phyloP scores from a whole-genome alignment of 495 filamentous ascomycete species.

The Parathielavia hyrcaniae region DNA sequence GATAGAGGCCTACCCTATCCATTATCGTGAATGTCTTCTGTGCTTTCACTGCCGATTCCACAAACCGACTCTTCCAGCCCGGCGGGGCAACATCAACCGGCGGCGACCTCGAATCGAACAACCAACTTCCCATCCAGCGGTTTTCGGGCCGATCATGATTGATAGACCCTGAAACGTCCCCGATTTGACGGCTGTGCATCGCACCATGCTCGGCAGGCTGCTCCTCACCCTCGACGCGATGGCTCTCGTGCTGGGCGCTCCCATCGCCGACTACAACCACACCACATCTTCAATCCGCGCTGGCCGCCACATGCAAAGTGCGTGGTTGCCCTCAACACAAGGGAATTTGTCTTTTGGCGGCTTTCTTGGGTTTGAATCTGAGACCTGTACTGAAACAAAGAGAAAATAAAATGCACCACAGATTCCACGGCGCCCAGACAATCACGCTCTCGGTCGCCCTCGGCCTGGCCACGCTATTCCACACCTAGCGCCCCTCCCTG shows the following conservation, averaged over 20 bases:
- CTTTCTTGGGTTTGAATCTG: not conserved
- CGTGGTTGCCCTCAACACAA: not conserved
- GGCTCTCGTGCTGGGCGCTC: constrained; percentile 37
- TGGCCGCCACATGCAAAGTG: constrained; percentile 53
- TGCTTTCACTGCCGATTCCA: too few relatives aligned
- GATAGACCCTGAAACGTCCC: too few relatives aligned
- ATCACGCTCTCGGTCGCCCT: constrained; percentile 45
- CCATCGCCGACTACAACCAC: constrained; percentile 44
- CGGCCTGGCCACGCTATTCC: constrained; percentile 45
- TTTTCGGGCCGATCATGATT: too few relatives aligned
- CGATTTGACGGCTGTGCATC: not conserved
- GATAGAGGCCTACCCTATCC: too few relatives aligned
- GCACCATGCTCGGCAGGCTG: constrained; percentile 38
- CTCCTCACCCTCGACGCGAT: constrained; percentile 43
- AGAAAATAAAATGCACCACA: too few relatives aligned
- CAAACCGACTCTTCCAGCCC: too few relatives aligned
- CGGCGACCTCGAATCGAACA: too few relatives aligned
- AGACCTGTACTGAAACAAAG: not conserved
- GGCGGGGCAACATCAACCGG: too few relatives aligned
- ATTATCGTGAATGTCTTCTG: too few relatives aligned
- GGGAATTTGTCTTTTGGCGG: not conserved
- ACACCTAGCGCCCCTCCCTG: constrained; percentile 37
- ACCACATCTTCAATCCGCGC: constrained; percentile 52
- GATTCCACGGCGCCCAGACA: constrained; percentile 53
- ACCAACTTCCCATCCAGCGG: too few relatives aligned